Percentiles rank a stretch among this genome's conserved stretches.
Evolutionary conservation across 768 basidiomycete genomes (phyloP).

Genomic region (Hericium rajendrae): DNA sequence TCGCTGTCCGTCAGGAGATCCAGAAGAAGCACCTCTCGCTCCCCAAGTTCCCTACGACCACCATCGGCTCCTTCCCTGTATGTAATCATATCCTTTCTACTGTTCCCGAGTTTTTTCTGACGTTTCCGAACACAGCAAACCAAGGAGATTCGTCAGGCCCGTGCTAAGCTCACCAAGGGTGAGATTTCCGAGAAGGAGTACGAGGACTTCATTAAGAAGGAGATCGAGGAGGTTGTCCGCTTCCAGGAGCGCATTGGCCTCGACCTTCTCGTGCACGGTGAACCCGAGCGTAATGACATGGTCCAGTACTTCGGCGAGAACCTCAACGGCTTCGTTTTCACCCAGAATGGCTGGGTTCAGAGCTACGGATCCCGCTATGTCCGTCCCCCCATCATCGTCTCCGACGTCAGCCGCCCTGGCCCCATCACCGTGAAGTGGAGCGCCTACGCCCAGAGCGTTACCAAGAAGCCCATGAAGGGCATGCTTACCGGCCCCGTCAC

Average conservation of each 20-base stretch:
- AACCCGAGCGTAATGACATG: conserved; percentile 99
- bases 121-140: conserved; percentile 59
- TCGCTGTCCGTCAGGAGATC: conserved; percentile 76
- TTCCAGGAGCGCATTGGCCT: conserved; percentile 98
- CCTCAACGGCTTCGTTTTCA: conserved; percentile 92
- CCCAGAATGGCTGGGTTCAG: conserved; percentile 98
- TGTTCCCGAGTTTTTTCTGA: conserved; percentile 8
- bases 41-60: conserved; percentile 97
- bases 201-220: conserved; percentile 97
- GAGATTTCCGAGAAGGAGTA: conserved; percentile 83
- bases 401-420: conserved; percentile 85
- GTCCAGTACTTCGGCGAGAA: conserved; percentile 99
- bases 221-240: conserved; percentile 84
- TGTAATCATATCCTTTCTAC: conserved; percentile 14
- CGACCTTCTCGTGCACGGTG: conserved; percentile 96
- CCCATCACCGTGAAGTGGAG: conserved; percentile 98
- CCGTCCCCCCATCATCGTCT: conserved; percentile 96
- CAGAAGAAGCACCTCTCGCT: conserved; percentile 85
- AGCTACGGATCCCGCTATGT: conserved; percentile 99
- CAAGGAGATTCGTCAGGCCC: conserved; percentile 95
- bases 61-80: conserved; percentile 96
- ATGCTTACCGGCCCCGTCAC: conserved; percentile 98
- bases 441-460: conserved; percentile 90
- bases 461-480: conserved; percentile 95
- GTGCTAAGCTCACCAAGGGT: conserved; percentile 89